Percentiles rank a stretch among this genome's conserved stretches.
These are phyloP conservation scores for Chaetothyriales sp. DNA, from an alignment of 2,329 filamentous ascomycete species.

Conservation along the genomic window DNA sequence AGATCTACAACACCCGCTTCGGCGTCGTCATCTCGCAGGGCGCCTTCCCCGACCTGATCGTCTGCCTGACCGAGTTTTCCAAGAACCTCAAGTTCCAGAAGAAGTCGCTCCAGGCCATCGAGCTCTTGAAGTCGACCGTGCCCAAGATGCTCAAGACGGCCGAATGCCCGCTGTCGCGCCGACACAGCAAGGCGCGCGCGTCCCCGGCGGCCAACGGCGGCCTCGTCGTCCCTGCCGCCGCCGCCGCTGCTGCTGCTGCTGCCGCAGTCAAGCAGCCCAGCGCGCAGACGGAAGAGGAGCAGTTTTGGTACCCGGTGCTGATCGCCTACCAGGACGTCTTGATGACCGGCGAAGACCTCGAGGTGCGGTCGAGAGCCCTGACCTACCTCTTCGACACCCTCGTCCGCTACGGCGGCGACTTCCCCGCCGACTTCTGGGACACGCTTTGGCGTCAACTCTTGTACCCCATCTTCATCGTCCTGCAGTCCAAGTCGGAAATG, in stretches of 20 bases:
- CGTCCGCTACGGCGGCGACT: constrained; percentile 77
- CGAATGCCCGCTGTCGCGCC: constrained; percentile 77
- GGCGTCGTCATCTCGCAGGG: constrained; percentile 92
- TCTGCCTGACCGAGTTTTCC: constrained; percentile 94
- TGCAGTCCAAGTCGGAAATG: constrained; percentile 94
- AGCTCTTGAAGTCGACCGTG: constrained; percentile 84
- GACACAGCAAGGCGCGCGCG: constrained; percentile 33
- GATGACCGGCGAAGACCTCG: constrained; percentile 97
- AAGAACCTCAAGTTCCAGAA: constrained; percentile 99
- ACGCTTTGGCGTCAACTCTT: constrained; percentile 93
- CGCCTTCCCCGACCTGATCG: constrained; percentile 88
- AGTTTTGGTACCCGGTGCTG: constrained; percentile 95
- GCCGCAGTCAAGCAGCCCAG: constrained; percentile 52
- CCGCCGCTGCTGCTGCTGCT: too few species aligned
- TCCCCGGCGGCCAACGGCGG: constrained; percentile 29
- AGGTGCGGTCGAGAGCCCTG: constrained; percentile 75
- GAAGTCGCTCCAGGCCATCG: constrained; percentile 91
- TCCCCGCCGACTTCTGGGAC: constrained; percentile 93
- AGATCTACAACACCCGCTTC: constrained; percentile 91
- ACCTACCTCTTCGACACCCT: constrained; percentile 96
- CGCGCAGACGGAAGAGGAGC: constrained; percentile 83
- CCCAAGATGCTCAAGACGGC: constrained; percentile 91
- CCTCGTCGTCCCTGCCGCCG: constrained; percentile 33
- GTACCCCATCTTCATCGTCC: constrained; percentile 95
- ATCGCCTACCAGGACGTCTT: constrained; percentile 98